Percentiles rank a stretch among this genome's conserved stretches.
These are phyloP conservation scores for Amanita phalloides DNA, from an alignment of 768 basidiomycete genomes.

Conservation along the genomic window DNA sequence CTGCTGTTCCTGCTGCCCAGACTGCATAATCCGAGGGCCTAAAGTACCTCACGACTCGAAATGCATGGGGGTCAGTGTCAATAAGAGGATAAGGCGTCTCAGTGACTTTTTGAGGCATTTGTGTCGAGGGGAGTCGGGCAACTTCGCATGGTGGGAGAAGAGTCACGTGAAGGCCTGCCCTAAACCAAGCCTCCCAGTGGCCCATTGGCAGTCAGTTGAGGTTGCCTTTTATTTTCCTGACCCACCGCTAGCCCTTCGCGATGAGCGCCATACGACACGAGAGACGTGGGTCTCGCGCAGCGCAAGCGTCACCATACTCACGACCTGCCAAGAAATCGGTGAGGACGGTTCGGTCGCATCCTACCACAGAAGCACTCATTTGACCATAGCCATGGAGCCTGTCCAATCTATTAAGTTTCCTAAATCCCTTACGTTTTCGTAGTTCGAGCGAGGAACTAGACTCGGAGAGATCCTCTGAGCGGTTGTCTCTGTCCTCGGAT, in stretches of 20 bases:
- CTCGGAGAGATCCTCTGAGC: neutral
- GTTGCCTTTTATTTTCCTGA: slow-evolving; percentile 10
- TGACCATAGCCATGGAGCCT: slow-evolving; percentile 37
- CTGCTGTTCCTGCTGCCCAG: slow-evolving; percentile 74
- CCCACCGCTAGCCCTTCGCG: slow-evolving; percentile 8
- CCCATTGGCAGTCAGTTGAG: slow-evolving; percentile 7
- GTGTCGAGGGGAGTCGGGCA: neutral
- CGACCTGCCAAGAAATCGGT: slow-evolving; percentile 42
- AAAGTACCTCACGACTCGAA: slow-evolving; percentile 83
- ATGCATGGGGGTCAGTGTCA: slow-evolving; percentile 86
- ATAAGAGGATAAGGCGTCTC: slow-evolving; percentile 80
- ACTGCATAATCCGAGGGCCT: slow-evolving; percentile 78
- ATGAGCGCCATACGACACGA: slow-evolving; percentile 51
- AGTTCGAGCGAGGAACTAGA: slow-evolving; percentile 12
- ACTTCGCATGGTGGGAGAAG: neutral
- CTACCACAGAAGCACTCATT: slow-evolving; percentile 10
- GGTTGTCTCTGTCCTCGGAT: neutral
- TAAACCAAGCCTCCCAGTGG: slow-evolving; percentile 12
- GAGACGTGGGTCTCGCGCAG: slow-evolving; percentile 27
- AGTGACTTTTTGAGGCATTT: slow-evolving; percentile 39
- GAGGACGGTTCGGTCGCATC: slow-evolving; percentile 10
- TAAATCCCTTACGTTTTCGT: slow-evolving; percentile 37
- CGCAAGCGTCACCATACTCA: slow-evolving; percentile 46
- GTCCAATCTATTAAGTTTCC: slow-evolving; percentile 33
- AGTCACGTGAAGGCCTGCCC: slow-evolving; percentile 28